Base-by-base conservation (phyloP, 2,329 filamentous ascomycete species). In the Claviceps quebecensis region DNA sequence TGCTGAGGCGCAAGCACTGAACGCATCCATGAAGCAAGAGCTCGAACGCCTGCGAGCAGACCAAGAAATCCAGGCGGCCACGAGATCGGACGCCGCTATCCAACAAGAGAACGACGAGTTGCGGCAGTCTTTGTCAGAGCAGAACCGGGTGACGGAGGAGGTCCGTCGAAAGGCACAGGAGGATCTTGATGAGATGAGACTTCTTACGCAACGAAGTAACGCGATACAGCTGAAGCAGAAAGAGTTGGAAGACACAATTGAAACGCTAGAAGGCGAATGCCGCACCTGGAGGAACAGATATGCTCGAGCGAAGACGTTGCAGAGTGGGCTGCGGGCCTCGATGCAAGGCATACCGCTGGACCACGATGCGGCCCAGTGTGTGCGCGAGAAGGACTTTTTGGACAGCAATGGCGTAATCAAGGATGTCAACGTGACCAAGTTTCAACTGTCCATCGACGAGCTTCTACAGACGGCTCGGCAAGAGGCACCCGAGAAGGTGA, bases 381-480 rank as follows among this genome's bases (percentile, higher is more conserved):
- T 82, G 41, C 78, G 78, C 48, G 81, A 87, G 49, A 78, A 77
- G 61, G 80, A 76, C 26, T 83, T 93, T 57, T 76, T 79, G 22
- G 77, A 84, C 39, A 78, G 83, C 13, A 78, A 82, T 53, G 93
- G 93, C 5, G 66, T 93, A 22, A 81, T 98, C 59, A 90, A 87
- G 68, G 93, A 96, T 66, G 78, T 96, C 13, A 86, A 96, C 64
- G 81, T 98, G 57, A 96, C 91, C 48, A 90, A 87, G 62, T 97
- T 95, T 71, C 93, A 98, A 66, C 84, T 97, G 54, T 80, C 89
- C 22, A 86, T 98, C 55, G 91, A 98, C 63, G 91, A 97, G 60
- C 75, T 97, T 40, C 74, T 98, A 38, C 84, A 84, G 56, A 78
- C 76, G 41, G 88, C 89, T 17, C 82, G 90, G 48, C 75, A 76